Evolutionary conservation across 2,329 filamentous ascomycete genomes (phyloP).

Genomic region (Pestalotiopsis sp.): DNA sequence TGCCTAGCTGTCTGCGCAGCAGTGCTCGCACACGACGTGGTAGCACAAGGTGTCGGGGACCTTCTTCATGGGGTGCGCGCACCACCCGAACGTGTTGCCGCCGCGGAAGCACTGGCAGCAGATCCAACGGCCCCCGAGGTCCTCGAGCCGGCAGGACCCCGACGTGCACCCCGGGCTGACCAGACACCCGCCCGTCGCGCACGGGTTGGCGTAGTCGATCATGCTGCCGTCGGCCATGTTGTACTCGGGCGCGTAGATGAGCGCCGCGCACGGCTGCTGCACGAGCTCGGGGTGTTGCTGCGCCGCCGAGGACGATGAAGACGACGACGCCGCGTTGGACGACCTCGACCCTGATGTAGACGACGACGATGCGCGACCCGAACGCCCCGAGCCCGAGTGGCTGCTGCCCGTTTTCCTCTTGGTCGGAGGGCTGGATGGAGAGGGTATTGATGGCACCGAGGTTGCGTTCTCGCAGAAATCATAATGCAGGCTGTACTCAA

Average conservation of each 20-base stretch:
- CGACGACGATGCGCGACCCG: neutral
- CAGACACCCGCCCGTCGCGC: constrained; percentile 47
- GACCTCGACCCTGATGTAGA: neutral
- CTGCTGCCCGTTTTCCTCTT: neutral
- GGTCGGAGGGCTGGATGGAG: neutral
- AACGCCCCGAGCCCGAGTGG: neutral
- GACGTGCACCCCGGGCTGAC: constrained; percentile 47
- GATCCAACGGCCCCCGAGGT: constrained; percentile 50
- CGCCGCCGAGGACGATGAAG: neutral
- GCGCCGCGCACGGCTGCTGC: constrained; percentile 32
- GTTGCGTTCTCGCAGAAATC: constrained; percentile 43
- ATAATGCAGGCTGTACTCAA: constrained; percentile 46
- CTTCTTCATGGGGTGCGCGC: constrained; percentile 45
- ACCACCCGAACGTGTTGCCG: constrained; percentile 48
- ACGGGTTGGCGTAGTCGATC: constrained; percentile 44
- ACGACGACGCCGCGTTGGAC: neutral
- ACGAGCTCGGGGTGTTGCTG: constrained; percentile 12
- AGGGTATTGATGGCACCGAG: constrained; percentile 26
- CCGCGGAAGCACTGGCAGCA: constrained; percentile 53
- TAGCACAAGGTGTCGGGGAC: constrained; percentile 55
- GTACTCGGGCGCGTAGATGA: constrained; percentile 31
- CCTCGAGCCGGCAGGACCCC: constrained; percentile 50
- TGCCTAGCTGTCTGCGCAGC: constrained; percentile 36
- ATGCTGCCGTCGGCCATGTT: constrained; percentile 6
- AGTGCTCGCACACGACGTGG: constrained; percentile 50